Percentiles rank a stretch among this genome's conserved stretches.
phyloP scores from a whole-genome alignment of 1,284 basidiomycete species.

The Pyrrhoderma lamaoense region DNA sequence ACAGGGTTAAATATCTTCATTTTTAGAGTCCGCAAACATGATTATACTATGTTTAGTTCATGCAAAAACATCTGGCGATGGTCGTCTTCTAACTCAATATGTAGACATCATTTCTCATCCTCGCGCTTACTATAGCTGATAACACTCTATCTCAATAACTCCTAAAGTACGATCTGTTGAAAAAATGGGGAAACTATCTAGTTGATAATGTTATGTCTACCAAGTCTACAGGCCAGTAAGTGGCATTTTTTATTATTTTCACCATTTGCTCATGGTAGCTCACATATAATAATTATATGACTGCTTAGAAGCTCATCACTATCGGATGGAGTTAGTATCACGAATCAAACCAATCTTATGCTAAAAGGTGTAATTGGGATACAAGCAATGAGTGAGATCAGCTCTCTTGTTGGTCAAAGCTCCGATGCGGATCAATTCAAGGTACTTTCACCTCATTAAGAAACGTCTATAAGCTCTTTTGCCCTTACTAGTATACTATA shows the following conservation, averaged over 20 bases:
- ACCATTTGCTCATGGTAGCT: not conserved
- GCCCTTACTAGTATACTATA: not conserved
- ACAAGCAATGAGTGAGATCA: slow-evolving; percentile 35
- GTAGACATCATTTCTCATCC: slow-evolving; percentile 3
- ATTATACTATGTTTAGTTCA: slow-evolving; percentile 34
- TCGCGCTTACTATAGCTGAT: slow-evolving; percentile 24
- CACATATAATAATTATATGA: not conserved
- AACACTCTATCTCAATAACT: slow-evolving; percentile 34
- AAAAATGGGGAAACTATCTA: slow-evolving; percentile 35
- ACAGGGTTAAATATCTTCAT: not conserved
- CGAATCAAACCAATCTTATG: slow-evolving; percentile 30
- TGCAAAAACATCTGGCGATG: slow-evolving; percentile 28
- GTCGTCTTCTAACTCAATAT: slow-evolving; percentile 7
- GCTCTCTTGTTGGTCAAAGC: slow-evolving; percentile 24
- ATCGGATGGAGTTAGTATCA: not conserved
- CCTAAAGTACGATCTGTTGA: slow-evolving; percentile 38
- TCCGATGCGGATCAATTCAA: slow-evolving; percentile 24
- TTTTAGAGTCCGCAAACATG: slow-evolving; percentile 34
- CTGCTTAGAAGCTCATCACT: not conserved
- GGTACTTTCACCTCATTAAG: slow-evolving; percentile 20
- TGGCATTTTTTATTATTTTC: not conserved
- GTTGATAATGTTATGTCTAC: slow-evolving; percentile 30
- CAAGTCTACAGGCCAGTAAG: slow-evolving; percentile 31
- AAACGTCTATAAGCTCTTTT: not conserved
- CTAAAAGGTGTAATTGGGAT: slow-evolving; percentile 38